Base-by-base conservation (phyloP, 2,329 filamentous ascomycete species). In the Colletotrichum liaoningense region DNA sequence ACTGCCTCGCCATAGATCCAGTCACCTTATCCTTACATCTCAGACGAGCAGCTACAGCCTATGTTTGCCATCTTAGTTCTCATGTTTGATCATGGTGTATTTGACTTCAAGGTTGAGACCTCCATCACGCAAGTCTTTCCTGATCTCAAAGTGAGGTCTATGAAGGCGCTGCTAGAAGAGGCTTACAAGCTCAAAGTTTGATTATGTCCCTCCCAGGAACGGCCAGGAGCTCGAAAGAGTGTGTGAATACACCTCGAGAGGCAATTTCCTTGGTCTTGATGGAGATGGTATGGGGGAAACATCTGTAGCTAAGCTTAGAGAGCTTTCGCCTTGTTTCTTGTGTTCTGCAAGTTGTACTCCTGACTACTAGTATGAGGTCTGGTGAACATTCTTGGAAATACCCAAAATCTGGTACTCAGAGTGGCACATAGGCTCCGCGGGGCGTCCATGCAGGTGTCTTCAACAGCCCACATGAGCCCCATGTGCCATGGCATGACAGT, bases 41-140 rank as follows among this genome's bases (percentile, higher is more conserved):
- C 67, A 4, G 78, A 77, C n/a, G 76, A 75, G 26, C 66, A 69
- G 1, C 76, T 77, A 11, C 79, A 79, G 4, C 52, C 33, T 14
- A 67, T 79, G 2, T 78, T 67, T 1, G 72, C 77, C 9, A 57
- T 49, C 3, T 77, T 79, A 38, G 77, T 77, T 3, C 26, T 76
- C 12, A 72, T 74, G 75, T 59, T 78, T 35, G 38, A 76, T 2
- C 1, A 77, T 3, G 63, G 76, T 42, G 5, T 77, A 4, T 52
- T 77, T 49, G 74, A 80, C 49, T 42, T 77, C 0, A 69, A 72
- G 19, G 62, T 24, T 0, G 59, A 55, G 0, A 38, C 76, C 66
- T 24, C 76, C 57, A 6, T 84, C 68, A 60, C 83, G 16, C 4
- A 80, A 73, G 4, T 78, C 24, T 74, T 84, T 75, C 75, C 77